Evolutionary conservation across 345 rosid species (phyloP).

Genomic region (Kernera saxatilis): DNA sequence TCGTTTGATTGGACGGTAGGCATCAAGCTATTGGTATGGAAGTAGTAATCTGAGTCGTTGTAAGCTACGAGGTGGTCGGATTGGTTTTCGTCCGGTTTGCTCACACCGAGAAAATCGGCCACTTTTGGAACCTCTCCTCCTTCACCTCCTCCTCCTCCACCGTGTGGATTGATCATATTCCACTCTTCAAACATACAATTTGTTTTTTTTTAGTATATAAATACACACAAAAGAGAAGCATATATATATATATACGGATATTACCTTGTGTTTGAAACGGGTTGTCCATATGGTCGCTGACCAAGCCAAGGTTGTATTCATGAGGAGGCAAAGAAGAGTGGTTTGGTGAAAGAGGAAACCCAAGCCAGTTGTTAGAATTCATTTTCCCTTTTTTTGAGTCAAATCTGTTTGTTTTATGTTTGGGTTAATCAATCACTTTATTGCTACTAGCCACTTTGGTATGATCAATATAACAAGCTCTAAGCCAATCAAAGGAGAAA

Average conservation of each 20-base stretch:
- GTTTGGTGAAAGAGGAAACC: slow-evolving; percentile 89
- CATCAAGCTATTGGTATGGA: slow-evolving; percentile 46
- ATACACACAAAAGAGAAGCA: not conserved
- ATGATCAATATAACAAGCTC: slow-evolving; percentile 19
- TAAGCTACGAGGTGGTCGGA: slow-evolving; percentile 53
- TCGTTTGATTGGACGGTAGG: slow-evolving; percentile 44
- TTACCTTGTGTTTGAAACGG: slow-evolving; percentile 92
- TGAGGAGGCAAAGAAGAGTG: slow-evolving; percentile 66
- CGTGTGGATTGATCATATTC: slow-evolving; percentile 64
- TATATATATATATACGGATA: not conserved
- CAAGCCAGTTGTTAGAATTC: slow-evolving; percentile 99
- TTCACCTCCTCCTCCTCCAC: slow-evolving; percentile 23
- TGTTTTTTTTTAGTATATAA: not conserved
- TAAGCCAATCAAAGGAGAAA: slow-evolving; percentile 17
- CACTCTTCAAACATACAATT: slow-evolving; percentile 47
- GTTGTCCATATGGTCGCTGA: slow-evolving; percentile 63
- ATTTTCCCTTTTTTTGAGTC: slow-evolving; percentile 26
- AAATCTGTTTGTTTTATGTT: slow-evolving; percentile 15
- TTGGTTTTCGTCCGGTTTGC: slow-evolving; percentile 70
- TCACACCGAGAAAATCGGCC: slow-evolving; percentile 94
- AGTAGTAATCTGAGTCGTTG: slow-evolving; percentile 58
- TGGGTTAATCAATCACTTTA: slow-evolving; percentile 10
- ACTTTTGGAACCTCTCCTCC: slow-evolving; percentile 76
- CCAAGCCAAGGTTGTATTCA: slow-evolving; percentile 78
- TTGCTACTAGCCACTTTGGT: slow-evolving; percentile 7